Evolutionary conservation across 805 yeast genomes (phyloP).

Genomic region (Komagataella populi): DNA sequence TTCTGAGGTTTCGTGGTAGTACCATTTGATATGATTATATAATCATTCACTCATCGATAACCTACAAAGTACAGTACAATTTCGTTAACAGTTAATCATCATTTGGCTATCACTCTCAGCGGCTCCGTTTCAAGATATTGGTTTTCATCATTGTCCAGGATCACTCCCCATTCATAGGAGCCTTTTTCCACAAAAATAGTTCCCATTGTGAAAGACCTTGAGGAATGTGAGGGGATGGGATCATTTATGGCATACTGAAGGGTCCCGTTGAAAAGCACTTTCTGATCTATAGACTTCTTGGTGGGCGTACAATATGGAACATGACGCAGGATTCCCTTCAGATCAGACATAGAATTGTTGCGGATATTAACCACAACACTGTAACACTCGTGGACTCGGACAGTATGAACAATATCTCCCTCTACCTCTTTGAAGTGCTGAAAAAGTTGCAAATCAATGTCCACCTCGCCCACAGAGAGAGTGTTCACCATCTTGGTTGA

Average conservation of each 20-base stretch:
- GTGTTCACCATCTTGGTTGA: slow-evolving; percentile 46
- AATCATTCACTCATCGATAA: background rate
- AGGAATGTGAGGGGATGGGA: slow-evolving; percentile 27
- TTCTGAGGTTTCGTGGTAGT: background rate
- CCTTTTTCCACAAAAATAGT: slow-evolving; percentile 64
- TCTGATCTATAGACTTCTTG: slow-evolving; percentile 31
- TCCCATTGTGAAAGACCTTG: slow-evolving; percentile 31
- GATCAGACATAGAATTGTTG: slow-evolving; percentile 27
- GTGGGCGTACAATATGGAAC: slow-evolving; percentile 24
- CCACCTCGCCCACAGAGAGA: slow-evolving; percentile 34
- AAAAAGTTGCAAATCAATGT: slow-evolving; percentile 22
- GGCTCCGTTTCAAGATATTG: background rate
- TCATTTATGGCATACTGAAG: slow-evolving; percentile 40
- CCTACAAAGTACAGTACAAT: background rate
- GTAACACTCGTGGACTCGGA: slow-evolving; percentile 35
- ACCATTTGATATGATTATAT: background rate
- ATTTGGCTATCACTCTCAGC: background rate
- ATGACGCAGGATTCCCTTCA: slow-evolving; percentile 49
- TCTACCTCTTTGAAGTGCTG: slow-evolving; percentile 4
- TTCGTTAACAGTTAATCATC: background rate
- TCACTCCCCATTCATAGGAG: slow-evolving; percentile 67
- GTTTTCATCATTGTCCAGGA: slow-evolving; percentile 31
- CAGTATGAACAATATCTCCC: slow-evolving; percentile 12
- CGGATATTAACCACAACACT: slow-evolving; percentile 32
- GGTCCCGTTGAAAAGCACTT: slow-evolving; percentile 59